Conservation (phyloP, 176 grass and related monocot genomes). For the Paspalum vaginatum region DNA sequence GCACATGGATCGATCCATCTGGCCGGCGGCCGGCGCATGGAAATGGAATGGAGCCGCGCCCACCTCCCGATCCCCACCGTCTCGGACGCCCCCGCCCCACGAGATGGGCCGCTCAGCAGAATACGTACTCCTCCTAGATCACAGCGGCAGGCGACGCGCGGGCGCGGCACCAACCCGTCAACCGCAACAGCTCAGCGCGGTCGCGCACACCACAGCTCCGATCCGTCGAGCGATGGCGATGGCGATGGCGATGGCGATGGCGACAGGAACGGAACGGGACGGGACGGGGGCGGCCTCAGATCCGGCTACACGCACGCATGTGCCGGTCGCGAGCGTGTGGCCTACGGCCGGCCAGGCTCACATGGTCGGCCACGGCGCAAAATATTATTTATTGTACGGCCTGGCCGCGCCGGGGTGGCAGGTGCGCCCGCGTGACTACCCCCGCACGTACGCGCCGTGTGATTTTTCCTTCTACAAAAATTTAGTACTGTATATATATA, state of each 20-base stretch:
- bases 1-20: neutral
- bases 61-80: neutral
- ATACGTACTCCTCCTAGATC: neutral
- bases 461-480: too few relatives aligned
- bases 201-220: neutral
- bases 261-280: neutral
- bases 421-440: neutral
- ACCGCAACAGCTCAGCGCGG: constrained; percentile 7
- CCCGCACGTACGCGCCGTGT: neutral
- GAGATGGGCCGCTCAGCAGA: neutral
- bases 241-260: neutral
- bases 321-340: neutral
- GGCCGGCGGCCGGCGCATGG: constrained; percentile 14
- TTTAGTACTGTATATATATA: too few relatives aligned
- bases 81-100: neutral
- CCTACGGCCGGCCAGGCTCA: neutral
- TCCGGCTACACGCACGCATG: neutral
- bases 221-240: neutral
- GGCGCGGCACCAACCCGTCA: neutral
- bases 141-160: neutral
- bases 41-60: constrained; percentile 6
- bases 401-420: neutral
- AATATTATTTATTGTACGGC: neutral
- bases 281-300: constrained; percentile 2
- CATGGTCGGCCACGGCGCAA: neutral